A percentile compares a stretch with the other conserved stretches of the same genome.
Evolutionary conservation across 805 yeast species (phyloP).

Genomic region (Jamesozyma piceae): DNA sequence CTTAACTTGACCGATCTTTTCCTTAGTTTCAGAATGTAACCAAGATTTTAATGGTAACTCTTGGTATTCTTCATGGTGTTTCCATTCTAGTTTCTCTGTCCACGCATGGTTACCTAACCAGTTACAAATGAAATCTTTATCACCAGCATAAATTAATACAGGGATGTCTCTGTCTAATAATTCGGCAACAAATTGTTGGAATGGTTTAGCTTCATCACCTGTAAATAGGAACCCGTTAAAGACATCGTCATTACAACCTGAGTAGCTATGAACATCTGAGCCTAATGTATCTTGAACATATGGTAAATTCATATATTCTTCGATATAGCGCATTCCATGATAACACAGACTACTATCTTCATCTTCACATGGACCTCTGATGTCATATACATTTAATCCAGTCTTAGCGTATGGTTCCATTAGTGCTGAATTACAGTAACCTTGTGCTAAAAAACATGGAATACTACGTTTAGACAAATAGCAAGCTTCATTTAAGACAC

Average conservation of each 20-base stretch:
- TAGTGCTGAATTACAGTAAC: constrained; percentile 66
- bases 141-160: constrained; percentile 87
- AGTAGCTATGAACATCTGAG: constrained; percentile 66
- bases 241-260: constrained; percentile 61
- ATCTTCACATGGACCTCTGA: constrained; percentile 68
- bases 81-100: constrained; percentile 63
- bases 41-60: constrained; percentile 36
- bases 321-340: constrained; percentile 59
- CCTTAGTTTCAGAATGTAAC: constrained; percentile 31
- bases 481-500: constrained; percentile 52
- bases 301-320: constrained; percentile 60
- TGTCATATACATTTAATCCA: constrained; percentile 81
- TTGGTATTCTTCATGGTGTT: constrained; percentile 41
- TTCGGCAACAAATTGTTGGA: constrained; percentile 63
- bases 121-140: constrained; percentile 85
- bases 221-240: constrained; percentile 58
- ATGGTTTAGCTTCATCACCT: constrained; percentile 83
- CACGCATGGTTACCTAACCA: constrained; percentile 88
- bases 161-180: constrained; percentile 64
- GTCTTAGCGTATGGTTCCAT: constrained; percentile 64
- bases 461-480: constrained; percentile 54
- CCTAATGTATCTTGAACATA: constrained; percentile 72
- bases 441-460: constrained; percentile 74
- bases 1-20: constrained; percentile 63
- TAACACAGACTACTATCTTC: constrained; percentile 59